Evolutionary conservation across 257 asterid species (phyloP).

Genomic region (Euphrasia confusa): DNA sequence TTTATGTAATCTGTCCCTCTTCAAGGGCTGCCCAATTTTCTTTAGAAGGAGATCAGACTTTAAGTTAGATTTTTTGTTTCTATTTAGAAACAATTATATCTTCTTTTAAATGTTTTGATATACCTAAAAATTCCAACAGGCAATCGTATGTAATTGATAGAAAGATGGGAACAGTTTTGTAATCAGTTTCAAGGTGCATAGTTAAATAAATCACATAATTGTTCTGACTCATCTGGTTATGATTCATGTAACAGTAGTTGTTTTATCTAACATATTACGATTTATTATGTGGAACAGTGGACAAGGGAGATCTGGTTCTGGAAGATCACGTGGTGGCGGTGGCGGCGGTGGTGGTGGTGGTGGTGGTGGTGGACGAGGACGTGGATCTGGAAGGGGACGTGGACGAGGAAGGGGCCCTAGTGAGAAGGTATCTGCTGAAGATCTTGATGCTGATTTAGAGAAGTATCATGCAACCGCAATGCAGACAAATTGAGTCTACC

Average conservation of each 20-base stretch:
- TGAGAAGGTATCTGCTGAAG: conserved; percentile 62
- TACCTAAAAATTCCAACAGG: background rate
- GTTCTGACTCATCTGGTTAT: background rate
- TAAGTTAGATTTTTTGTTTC: background rate
- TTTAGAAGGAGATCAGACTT: background rate
- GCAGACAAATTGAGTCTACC: conserved; percentile 35
- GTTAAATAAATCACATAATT: background rate
- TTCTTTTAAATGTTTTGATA: background rate
- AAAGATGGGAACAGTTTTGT: background rate
- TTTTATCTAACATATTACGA: conserved; percentile 10
- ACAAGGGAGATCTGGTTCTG: conserved; percentile 49
- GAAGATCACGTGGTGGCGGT: conserved; percentile 25
- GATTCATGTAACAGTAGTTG: background rate
- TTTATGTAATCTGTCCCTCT: background rate
- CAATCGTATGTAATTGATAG: background rate
- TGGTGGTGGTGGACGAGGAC: conserved; percentile 49
- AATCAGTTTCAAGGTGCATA: background rate
- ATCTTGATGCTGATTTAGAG: conserved; percentile 75
- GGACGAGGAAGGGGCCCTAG: conserved; percentile 31
- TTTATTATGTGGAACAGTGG: conserved; percentile 28
- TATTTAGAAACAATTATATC: background rate
- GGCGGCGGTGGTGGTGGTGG: conserved; percentile 32
- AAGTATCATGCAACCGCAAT: conserved; percentile 54
- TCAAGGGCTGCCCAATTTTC: background rate
- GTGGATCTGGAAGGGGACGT: conserved; percentile 33